A percentile compares a stretch with the other conserved stretches of the same genome.
These are phyloP conservation scores for Fusarium sterilihyphosum DNA, from an alignment of 2,329 filamentous ascomycete genomes.

Conservation along the genomic window DNA sequence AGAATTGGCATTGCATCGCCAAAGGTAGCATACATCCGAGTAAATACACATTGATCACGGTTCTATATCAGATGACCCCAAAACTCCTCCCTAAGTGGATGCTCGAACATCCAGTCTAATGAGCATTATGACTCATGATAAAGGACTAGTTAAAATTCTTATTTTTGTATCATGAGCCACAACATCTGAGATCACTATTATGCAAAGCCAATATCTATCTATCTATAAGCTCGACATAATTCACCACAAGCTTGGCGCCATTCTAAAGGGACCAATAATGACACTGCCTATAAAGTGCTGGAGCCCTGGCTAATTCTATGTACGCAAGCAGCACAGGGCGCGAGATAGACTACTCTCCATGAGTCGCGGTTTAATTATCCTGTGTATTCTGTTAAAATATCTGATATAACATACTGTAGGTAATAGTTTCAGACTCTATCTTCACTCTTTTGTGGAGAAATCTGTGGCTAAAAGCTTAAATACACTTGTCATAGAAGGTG, in stretches of 20 bases:
- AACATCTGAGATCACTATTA: background rate
- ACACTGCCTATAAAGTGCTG: background rate
- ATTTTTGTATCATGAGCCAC: too few species aligned
- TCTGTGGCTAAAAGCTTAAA: background rate
- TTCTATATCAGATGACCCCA: background rate
- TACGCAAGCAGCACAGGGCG: background rate
- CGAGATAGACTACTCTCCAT: background rate
- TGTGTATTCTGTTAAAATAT: background rate
- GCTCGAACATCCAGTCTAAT: background rate
- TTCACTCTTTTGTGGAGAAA: background rate
- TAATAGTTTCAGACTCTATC: background rate
- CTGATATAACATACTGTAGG: background rate
- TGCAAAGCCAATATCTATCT: background rate
- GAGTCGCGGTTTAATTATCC: too few species aligned
- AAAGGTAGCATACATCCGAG: background rate
- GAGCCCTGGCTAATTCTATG: background rate
- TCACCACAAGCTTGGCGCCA: background rate
- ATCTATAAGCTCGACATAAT: background rate
- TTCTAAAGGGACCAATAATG: background rate
- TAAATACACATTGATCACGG: background rate
- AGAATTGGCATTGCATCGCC: background rate
- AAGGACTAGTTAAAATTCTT: too few species aligned
- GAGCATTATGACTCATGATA: too few species aligned
- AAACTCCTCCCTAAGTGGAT: background rate
- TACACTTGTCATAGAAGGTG: background rate